Conservation (phyloP, 2,329 filamentous ascomycete genomes). For the Emergomyces orientalis region DNA sequence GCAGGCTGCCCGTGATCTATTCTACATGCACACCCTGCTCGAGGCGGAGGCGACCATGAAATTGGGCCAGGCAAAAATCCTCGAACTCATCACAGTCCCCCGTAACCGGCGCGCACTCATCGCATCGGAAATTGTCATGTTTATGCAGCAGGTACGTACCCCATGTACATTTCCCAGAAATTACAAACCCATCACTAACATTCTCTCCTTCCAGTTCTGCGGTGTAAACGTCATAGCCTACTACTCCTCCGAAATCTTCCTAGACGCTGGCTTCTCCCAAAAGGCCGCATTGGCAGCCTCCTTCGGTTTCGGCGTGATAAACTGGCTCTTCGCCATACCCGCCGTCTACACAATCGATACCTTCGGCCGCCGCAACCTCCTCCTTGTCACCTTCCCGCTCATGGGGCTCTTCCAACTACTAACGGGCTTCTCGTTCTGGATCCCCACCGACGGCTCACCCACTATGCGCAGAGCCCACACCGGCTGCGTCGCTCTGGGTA, state of each 20-base stretch:
- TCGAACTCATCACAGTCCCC: slow-evolving; percentile 51
- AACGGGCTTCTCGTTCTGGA: slow-evolving; percentile 46
- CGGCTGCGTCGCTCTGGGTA: slow-evolving; percentile 35
- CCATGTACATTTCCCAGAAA: slow-evolving; percentile 17
- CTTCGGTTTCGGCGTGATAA: slow-evolving; percentile 53
- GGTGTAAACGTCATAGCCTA: slow-evolving; percentile 49
- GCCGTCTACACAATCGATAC: slow-evolving; percentile 60
- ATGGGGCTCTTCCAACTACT: slow-evolving; percentile 49
- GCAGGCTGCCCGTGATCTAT: slow-evolving; percentile 38
- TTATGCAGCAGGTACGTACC: slow-evolving; percentile 48
- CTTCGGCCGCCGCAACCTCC: slow-evolving; percentile 55
- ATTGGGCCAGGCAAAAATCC: slow-evolving; percentile 42
- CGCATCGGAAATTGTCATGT: slow-evolving; percentile 56
- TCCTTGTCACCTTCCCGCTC: slow-evolving; percentile 55
- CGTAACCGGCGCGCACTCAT: slow-evolving; percentile 54
- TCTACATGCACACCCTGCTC: slow-evolving; percentile 46
- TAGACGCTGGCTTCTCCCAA: slow-evolving; percentile 43
- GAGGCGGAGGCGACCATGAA: slow-evolving; percentile 50
- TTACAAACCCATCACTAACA: background rate
- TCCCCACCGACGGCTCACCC: slow-evolving; percentile 27
- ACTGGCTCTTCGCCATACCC: slow-evolving; percentile 55
- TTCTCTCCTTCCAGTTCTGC: slow-evolving; percentile 32
- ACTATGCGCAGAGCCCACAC: slow-evolving; percentile 28
- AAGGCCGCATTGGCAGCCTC: slow-evolving; percentile 48
- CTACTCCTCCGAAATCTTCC: slow-evolving; percentile 53